phyloP scores from a whole-genome alignment of 345 rosid species.

The Turnera subulata region DNA sequence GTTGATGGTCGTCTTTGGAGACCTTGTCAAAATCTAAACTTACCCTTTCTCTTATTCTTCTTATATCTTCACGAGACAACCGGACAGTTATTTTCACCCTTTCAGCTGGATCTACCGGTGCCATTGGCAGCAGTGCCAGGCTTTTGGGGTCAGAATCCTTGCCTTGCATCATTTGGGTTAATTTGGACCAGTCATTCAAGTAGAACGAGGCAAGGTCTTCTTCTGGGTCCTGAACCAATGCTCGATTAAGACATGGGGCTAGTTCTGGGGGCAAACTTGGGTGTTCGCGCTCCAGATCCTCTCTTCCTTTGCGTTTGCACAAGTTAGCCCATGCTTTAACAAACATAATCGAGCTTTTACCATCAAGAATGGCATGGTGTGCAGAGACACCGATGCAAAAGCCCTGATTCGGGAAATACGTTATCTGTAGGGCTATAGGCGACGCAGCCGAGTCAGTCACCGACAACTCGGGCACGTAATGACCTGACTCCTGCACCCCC shows the following conservation, averaged over 20 bases:
- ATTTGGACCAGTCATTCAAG: no score
- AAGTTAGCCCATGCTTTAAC: constrained; percentile 5
- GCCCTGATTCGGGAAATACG: background rate
- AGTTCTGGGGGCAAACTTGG: constrained; percentile 4
- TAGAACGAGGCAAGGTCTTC: background rate
- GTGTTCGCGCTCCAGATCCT: no score
- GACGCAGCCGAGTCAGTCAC: background rate
- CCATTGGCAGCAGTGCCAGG: constrained; percentile 3
- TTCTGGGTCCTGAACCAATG: no score
- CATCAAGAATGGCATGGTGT: constrained; percentile 12
- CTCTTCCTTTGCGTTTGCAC: background rate
- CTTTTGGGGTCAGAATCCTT: constrained; percentile 1
- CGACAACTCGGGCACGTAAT: constrained; percentile 2
- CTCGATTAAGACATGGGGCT: constrained; percentile 10
- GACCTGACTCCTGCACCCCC: background rate
- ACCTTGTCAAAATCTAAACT: no score
- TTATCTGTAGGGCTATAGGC: background rate
- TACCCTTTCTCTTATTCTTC: no score
- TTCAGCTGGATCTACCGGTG: no score
- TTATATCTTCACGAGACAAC: no score
- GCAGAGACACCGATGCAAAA: background rate
- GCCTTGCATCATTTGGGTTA: background rate
- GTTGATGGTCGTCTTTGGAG: background rate
- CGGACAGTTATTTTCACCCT: no score
- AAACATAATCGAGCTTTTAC: background rate